These are phyloP conservation scores for Stentor roeselii DNA, from an alignment of 73 alveolate species.

Conservation along the genomic window DNA sequence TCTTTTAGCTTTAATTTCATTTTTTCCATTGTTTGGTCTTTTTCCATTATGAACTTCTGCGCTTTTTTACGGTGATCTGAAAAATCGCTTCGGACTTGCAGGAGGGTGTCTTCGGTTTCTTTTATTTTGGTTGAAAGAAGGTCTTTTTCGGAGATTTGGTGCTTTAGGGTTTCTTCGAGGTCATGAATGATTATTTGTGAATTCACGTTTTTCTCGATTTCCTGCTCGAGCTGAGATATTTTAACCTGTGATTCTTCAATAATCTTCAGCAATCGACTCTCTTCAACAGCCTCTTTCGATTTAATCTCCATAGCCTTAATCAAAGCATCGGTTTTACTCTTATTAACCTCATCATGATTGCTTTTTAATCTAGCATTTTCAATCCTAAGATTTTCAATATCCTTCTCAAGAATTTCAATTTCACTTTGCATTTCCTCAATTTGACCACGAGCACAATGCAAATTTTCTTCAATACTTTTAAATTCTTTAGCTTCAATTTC, in stretches of 20 bases:
- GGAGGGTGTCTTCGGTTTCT: constrained; percentile 12
- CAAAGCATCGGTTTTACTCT: not conserved
- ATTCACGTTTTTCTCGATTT: not conserved
- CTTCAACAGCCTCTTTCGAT: constrained; percentile 23
- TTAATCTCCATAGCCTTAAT: constrained; percentile 13
- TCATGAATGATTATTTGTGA: not conserved
- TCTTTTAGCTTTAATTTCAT: not conserved
- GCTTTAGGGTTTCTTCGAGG: not conserved
- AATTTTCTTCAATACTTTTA: constrained; percentile 3
- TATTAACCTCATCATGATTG: constrained; percentile 2
- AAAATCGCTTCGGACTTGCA: not conserved
- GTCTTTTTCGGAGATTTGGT: not conserved
- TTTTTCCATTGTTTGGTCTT: constrained; percentile 13
- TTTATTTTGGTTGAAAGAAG: constrained; percentile 1
- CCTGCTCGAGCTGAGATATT: not conserved
- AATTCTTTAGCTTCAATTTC: not conserved
- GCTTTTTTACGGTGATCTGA: constrained; percentile 26
- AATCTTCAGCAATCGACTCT: not conserved
- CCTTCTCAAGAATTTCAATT: not conserved
- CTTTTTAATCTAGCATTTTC: constrained; percentile 23
- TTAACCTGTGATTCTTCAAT: not conserved
- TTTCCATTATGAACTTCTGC: constrained; percentile 23
- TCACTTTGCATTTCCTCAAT: not conserved
- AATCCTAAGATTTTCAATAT: constrained; percentile 20
- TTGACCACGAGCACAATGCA: not conserved